Evolutionary conservation across 2,329 filamentous ascomycete genomes (phyloP).

Genomic region (Zarea fungicola): DNA sequence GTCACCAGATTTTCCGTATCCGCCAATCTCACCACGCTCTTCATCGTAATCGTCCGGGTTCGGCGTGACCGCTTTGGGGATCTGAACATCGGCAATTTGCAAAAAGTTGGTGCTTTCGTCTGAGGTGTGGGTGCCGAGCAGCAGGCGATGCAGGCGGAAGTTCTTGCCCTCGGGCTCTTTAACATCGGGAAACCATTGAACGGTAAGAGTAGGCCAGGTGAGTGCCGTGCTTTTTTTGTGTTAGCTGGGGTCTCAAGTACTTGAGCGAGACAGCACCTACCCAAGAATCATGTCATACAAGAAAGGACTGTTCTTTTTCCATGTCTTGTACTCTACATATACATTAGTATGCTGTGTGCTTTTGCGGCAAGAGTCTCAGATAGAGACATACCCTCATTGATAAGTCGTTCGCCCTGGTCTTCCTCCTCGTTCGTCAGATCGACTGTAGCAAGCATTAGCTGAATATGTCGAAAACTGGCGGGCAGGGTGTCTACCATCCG

Average conservation of each 20-base stretch:
- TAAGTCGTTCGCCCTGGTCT: slow-evolving; percentile 73
- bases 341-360: slow-evolving; percentile 4
- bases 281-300: slow-evolving; percentile 96
- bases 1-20: slow-evolving; percentile 72
- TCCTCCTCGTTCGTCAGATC: slow-evolving; percentile 58
- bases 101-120: slow-evolving; percentile 82
- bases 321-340: slow-evolving; percentile 87
- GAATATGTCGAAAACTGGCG: background rate
- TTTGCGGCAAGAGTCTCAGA: no score
- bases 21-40: slow-evolving; percentile 86
- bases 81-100: slow-evolving; percentile 89
- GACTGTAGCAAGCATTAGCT: slow-evolving; percentile 21
- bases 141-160: slow-evolving; percentile 78
- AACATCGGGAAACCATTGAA: slow-evolving; percentile 96
- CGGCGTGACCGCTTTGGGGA: slow-evolving; percentile 71
- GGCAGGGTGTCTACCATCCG: slow-evolving; percentile 28
- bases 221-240: slow-evolving; percentile 65
- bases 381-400: slow-evolving; percentile 72
- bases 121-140: slow-evolving; percentile 93
- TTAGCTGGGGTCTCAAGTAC: background rate
- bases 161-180: slow-evolving; percentile 83
- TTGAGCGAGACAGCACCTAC: slow-evolving; percentile 33
- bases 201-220: slow-evolving; percentile 95
- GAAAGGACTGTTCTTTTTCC: slow-evolving; percentile 99
- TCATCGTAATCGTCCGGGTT: slow-evolving; percentile 86